Conservation (phyloP, 345 rosid species). For the Clarkia xantiana region DNA sequence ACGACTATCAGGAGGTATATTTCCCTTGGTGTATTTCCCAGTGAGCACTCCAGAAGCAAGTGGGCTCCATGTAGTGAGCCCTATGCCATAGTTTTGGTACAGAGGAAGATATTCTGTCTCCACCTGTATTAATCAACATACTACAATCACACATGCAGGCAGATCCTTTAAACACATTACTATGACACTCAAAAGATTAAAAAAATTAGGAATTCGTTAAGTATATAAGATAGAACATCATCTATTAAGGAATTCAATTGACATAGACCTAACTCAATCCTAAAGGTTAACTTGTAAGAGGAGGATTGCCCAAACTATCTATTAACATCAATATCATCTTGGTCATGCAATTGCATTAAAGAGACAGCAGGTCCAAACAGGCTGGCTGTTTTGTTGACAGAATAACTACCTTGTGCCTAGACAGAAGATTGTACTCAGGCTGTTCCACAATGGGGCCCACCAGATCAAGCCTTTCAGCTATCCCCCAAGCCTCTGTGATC, state of each 20-base stretch:
- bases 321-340: too few species aligned
- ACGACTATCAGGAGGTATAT: conserved; percentile 73
- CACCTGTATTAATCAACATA: conserved; percentile 25
- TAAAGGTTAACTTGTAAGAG: too few species aligned
- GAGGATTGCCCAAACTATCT: too few species aligned
- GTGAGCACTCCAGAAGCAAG: conserved; percentile 97
- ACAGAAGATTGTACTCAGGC: conserved; percentile 77
- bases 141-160: conserved; percentile 8
- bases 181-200: too few species aligned
- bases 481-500: conserved; percentile 87
- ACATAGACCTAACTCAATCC: too few species aligned
- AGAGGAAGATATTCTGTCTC: conserved; percentile 86
- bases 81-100: conserved; percentile 72
- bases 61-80: conserved; percentile 99
- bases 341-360: too few species aligned
- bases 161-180: conserved; percentile 3
- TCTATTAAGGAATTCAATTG: too few species aligned
- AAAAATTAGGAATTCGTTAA: too few species aligned
- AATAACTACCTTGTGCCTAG: conserved; percentile 64
- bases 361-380: not conserved
- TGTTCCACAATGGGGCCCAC: conserved; percentile 96
- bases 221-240: too few species aligned
- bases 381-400: too few species aligned
- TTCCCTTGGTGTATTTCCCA: conserved; percentile 86
- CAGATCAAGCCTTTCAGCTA: conserved; percentile 71